Evolutionary conservation across 2,329 filamentous ascomycete genomes (phyloP), one percentile per base, ranked within the genome.

Genomic region (Aspergillus ibericus): DNA sequence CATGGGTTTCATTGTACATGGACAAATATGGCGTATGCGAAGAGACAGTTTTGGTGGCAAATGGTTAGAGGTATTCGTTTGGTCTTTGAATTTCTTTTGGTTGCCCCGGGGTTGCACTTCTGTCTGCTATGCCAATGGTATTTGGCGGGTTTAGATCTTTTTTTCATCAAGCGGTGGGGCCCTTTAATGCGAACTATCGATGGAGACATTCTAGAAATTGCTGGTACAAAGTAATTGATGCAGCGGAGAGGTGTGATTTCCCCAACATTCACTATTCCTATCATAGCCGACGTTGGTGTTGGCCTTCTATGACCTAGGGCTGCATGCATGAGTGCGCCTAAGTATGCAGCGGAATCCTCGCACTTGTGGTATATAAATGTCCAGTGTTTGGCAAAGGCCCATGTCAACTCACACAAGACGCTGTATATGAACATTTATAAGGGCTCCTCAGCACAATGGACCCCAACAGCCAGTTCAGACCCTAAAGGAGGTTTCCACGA

Each of bases 1-100:
- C 38, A 59, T 54, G 42, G 35, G 46, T 46, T 48, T 59, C 49
- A 60, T 53, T 25, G 44, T 48, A 48, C 27, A 32, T 53, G 36
- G 36, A 44, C 29, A 8, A 16, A 29, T 32, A 15, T 12, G 44
- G 44, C 44, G 44, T 48, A 48, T 32, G 25, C 44, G 44, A 48
- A 29, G 44, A 48, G 10, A 48, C 15, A 32, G 44, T 48, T 48
- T 48, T 48, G 44, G 44, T 25, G 25, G 16, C 44, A 48, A 16
- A 48, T 48, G 32, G 25, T 16, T 48, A 48, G 44, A 48, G 15
- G 25, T 47, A 15, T 29, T 47, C 22, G 13, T 47, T 47, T 32
- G 25, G n/a, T 29, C 25, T 48, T 27, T 29, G 32, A 29, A 12
- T 25, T 29, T 47, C 15, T 47, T 29, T 48, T 48, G 44, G n/a